Evolutionary conservation across 179 eudicot species (phyloP).

Genomic region (Nepenthes alata): DNA sequence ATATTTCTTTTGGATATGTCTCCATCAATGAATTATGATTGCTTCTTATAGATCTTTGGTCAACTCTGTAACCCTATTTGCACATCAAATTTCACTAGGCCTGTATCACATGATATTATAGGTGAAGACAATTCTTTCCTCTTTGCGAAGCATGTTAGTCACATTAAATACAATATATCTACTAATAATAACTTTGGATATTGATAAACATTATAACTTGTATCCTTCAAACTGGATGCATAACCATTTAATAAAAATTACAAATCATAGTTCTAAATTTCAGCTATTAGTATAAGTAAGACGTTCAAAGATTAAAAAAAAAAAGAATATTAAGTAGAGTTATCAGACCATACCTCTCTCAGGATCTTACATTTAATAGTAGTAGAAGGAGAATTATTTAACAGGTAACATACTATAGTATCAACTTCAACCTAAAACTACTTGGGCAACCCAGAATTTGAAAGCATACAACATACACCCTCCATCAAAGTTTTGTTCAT

Average conservation of each 20-base stretch:
- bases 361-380: slow-evolving; percentile 5
- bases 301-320: slow-evolving; percentile 2
- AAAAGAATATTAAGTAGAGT: neutral
- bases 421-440: slow-evolving; percentile 3
- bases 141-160: no score
- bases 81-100: no score
- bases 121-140: no score
- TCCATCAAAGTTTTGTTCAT: slow-evolving; percentile 2
- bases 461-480: slow-evolving; percentile 3
- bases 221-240: no score
- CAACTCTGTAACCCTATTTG: no score
- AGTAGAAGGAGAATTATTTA: neutral
- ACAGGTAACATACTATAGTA: neutral
- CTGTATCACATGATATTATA: no score
- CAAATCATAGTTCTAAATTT: neutral
- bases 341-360: slow-evolving; percentile 6
- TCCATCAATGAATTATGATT: neutral
- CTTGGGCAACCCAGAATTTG: neutral
- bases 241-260: neutral
- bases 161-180: no score
- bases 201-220: no score
- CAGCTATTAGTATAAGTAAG: slow-evolving; percentile 4
- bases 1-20: neutral
- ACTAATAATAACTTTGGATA: no score
- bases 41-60: no score